These are phyloP conservation scores for Parafenestella ontariensis DNA, from an alignment of 2,329 filamentous ascomycete species.

Conservation along the genomic window DNA sequence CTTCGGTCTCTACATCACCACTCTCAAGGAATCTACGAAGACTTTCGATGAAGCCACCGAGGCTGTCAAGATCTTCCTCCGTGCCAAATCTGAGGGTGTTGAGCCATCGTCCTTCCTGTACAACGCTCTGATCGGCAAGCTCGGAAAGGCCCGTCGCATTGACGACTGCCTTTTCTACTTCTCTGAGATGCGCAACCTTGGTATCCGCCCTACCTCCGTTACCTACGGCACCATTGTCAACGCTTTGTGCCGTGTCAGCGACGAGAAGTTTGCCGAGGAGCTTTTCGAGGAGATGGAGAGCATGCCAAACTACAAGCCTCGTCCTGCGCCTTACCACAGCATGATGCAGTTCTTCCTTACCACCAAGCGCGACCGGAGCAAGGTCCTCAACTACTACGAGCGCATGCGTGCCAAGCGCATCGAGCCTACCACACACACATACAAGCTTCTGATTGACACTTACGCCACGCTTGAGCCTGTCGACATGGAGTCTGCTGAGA, in stretches of 20 bases:
- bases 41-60: constrained; percentile 98
- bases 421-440: constrained; percentile 91
- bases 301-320: constrained; percentile 98
- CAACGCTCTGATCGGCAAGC: constrained; percentile 97
- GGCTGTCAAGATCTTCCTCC: constrained; percentile 95
- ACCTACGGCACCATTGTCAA: constrained; percentile 99
- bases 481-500: constrained; percentile 86
- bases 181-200: constrained; percentile 91
- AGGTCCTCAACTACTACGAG: constrained; percentile 93
- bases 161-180: constrained; percentile 99
- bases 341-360: constrained; percentile 99
- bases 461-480: constrained; percentile 92
- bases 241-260: constrained; percentile 93
- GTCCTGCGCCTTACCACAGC: constrained; percentile 96
- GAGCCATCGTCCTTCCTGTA: constrained; percentile 97
- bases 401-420: constrained; percentile 90
- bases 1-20: constrained; percentile 99
- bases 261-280: constrained; percentile 97
- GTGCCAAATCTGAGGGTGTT: constrained; percentile 90
- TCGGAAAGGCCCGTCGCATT: constrained; percentile 96
- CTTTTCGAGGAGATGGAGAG: constrained; percentile 99
- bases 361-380: constrained; percentile 92
- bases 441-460: constrained; percentile 95
- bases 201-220: constrained; percentile 94
- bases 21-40: constrained; percentile 94